Conservation (phyloP, 2,329 filamentous ascomycete genomes). For the Arthroderma uncinatum region DNA sequence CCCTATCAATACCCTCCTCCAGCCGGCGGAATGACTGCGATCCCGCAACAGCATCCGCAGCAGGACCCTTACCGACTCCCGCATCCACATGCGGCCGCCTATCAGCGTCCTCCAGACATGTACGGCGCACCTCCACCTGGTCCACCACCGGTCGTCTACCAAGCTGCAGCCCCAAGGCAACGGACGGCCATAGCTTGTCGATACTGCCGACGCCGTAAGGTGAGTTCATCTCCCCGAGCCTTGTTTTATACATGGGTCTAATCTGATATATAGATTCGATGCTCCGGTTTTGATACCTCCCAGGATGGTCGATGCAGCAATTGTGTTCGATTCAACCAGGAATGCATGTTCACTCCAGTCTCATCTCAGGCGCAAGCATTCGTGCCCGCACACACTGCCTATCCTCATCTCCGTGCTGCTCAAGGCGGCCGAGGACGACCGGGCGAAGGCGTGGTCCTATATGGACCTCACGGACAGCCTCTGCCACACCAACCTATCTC, state of each 20-base stretch:
- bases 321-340: conserved; percentile 62
- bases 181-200: conserved; percentile 43
- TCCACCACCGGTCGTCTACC: conserved; percentile 32
- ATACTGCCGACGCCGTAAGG: conserved; percentile 43
- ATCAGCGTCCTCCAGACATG: conserved; percentile 32
- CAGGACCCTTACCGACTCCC: conserved; percentile 35
- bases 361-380: conserved; percentile 60
- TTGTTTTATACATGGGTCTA: not conserved
- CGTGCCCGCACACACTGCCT: conserved; percentile 60
- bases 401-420: conserved; percentile 41
- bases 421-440: conserved; percentile 24
- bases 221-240: conserved; percentile 20
- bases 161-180: conserved; percentile 39
- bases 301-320: conserved; percentile 62
- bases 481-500: conserved; percentile 18
- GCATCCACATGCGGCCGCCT: conserved; percentile 32
- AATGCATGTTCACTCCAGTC: conserved; percentile 66
- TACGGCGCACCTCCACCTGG: conserved; percentile 30
- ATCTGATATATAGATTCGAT: conserved; percentile 49
- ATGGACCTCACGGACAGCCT: conserved; percentile 41
- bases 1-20: conserved; percentile 27
- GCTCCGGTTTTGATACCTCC: conserved; percentile 62
- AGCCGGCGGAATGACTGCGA: conserved; percentile 32
- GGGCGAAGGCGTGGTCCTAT: conserved; percentile 32
- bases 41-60: conserved; percentile 30